Evolutionary conservation across 1,139 yeast genomes (phyloP).

Genomic region (Candida tetrigidarum): DNA sequence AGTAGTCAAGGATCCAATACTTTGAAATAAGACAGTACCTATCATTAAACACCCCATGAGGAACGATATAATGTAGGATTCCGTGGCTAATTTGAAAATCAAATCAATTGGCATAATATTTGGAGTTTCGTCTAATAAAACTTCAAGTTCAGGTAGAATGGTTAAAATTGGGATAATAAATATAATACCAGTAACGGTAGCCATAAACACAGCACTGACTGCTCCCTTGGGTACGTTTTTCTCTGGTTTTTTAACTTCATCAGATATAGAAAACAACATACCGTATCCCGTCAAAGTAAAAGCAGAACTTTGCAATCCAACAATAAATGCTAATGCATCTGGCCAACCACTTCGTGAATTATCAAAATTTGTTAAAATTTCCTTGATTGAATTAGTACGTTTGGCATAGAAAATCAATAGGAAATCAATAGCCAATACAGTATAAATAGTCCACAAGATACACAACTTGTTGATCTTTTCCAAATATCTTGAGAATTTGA

Average conservation of each 20-base stretch:
- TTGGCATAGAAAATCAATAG: conserved; percentile 63
- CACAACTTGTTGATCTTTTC: conserved; percentile 69
- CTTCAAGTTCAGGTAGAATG: conserved; percentile 66
- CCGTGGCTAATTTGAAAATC: conserved; percentile 71
- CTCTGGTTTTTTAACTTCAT: conserved; percentile 79
- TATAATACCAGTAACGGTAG: conserved; percentile 69
- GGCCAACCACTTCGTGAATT: conserved; percentile 78
- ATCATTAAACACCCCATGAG: conserved; percentile 66
- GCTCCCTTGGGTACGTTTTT: conserved; percentile 80
- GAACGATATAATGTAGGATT: conserved; percentile 68
- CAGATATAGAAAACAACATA: conserved; percentile 79
- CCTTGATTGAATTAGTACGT: conserved; percentile 59
- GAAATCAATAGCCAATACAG: conserved; percentile 70
- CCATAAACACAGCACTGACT: conserved; percentile 63
- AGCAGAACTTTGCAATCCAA: conserved; percentile 79
- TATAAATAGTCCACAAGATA: conserved; percentile 73
- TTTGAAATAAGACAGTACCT: conserved; percentile 76
- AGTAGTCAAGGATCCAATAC: conserved; percentile 80
- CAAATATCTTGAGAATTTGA: conserved; percentile 59
- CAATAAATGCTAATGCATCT: conserved; percentile 62
- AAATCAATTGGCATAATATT: conserved; percentile 68
- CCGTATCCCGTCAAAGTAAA: conserved; percentile 85
- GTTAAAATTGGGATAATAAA: conserved; percentile 73
- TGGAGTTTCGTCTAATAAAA: conserved; percentile 60
- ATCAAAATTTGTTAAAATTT: conserved; percentile 70